These are phyloP conservation scores for Leccinum obscurum DNA, from an alignment of 768 basidiomycete species.

Conservation along the genomic window DNA sequence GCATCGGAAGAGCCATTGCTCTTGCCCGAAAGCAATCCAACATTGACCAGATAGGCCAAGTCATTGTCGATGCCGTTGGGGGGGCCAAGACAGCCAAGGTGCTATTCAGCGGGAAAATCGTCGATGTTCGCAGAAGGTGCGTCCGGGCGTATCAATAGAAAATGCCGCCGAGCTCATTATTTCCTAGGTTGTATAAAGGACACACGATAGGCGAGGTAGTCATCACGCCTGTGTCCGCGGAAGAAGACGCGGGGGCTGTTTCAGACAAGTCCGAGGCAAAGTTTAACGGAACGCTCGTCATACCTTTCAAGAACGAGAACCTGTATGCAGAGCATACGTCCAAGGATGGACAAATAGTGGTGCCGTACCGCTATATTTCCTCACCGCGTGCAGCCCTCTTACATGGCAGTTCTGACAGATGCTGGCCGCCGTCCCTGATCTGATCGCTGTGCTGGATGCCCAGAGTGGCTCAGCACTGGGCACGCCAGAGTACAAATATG, in stretches of 20 bases:
- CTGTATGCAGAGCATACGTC: constrained; percentile 46
- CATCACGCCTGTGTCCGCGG: constrained; percentile 29
- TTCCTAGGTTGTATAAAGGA: constrained; percentile 35
- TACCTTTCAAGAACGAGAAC: constrained; percentile 68
- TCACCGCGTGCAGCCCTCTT: constrained; percentile 2
- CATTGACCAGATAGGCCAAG: constrained; percentile 37
- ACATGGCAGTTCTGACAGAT: constrained; percentile 34
- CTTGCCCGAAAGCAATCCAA: constrained; percentile 49
- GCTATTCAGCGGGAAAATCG: constrained; percentile 61
- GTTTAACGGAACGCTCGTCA: constrained; percentile 37
- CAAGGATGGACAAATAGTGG: constrained; percentile 28
- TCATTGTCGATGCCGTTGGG: constrained; percentile 38
- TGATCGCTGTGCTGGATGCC: constrained; percentile 63
- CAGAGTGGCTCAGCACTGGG: constrained; percentile 62
- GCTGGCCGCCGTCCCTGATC: constrained; percentile 60
- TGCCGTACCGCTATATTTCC: constrained; percentile 5
- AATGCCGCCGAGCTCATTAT: not conserved
- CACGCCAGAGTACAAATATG: constrained; percentile 62
- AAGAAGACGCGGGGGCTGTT: constrained; percentile 31
- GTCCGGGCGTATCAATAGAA: not conserved
- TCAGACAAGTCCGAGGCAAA: constrained; percentile 17
- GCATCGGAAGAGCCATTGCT: constrained; percentile 58
- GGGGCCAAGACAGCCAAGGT: constrained; percentile 37
- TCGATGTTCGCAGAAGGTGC: constrained; percentile 45
- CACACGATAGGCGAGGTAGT: constrained; percentile 41